Conservation (phyloP, 2,329 filamentous ascomycete species). For the Fusarium sp. region DNA sequence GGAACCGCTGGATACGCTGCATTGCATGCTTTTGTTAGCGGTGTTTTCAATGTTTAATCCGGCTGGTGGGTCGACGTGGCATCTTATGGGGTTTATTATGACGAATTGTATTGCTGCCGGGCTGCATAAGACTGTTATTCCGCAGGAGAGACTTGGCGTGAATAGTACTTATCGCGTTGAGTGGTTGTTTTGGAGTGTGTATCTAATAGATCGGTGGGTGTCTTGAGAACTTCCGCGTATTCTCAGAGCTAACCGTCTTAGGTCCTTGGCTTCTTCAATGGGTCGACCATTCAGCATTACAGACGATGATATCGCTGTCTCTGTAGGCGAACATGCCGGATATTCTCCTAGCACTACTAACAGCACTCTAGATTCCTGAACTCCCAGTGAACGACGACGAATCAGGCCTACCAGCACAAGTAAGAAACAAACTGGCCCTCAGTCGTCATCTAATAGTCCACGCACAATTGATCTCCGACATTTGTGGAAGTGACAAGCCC, state of each 20-base stretch:
- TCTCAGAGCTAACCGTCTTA: neutral
- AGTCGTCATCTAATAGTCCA: constrained; percentile 13
- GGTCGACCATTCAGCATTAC: constrained; percentile 15
- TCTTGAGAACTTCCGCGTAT: too few species aligned
- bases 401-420: neutral
- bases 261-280: neutral
- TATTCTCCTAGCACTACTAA: neutral
- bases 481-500: accelerated
- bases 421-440: neutral
- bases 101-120: constrained; percentile 23
- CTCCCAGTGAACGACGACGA: neutral
- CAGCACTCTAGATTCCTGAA: neutral
- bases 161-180: neutral
- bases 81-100: constrained; percentile 16
- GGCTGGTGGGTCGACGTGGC: constrained; percentile 12
- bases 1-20: constrained; percentile 4
- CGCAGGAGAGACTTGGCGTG: neutral
- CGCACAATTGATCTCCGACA: constrained; percentile 10
- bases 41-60: constrained; percentile 17
- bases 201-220: constrained; percentile 18
- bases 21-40: constrained; percentile 20
- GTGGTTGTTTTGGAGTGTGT: constrained; percentile 27
- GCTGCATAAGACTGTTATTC: neutral
- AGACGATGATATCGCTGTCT: constrained; percentile 4
- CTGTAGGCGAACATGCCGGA: neutral